Percentiles rank a stretch among this genome's conserved stretches.
Conservation (phyloP, 2,329 filamentous ascomycete species). For the Paecilomyces sp. region DNA sequence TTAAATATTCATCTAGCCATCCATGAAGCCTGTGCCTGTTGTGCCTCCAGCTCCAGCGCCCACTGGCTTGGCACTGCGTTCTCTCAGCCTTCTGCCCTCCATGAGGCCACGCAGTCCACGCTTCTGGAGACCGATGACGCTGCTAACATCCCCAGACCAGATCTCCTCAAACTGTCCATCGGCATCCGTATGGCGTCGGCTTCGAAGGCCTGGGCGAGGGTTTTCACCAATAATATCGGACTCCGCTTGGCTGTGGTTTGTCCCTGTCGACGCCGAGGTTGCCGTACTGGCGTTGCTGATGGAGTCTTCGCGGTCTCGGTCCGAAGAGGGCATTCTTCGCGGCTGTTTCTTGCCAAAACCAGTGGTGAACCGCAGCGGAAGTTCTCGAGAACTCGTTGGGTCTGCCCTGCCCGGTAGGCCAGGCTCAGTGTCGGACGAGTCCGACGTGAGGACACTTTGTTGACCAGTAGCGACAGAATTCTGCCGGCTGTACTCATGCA, state of each 20-base stretch:
- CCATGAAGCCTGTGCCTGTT: background rate
- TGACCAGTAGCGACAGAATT: conserved; percentile 13
- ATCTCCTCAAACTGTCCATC: conserved; percentile 49
- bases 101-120: conserved; percentile 83
- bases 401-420: conserved; percentile 22
- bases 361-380: conserved; percentile 35
- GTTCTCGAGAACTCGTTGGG: conserved; percentile 20
- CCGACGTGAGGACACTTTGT: conserved; percentile 26
- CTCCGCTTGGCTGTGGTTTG: conserved; percentile 32
- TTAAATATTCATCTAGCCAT: background rate
- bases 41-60: background rate
- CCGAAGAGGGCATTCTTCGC: conserved; percentile 3
- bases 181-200: conserved; percentile 31
- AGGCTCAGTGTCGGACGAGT: conserved; percentile 34
- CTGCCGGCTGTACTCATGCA: conserved; percentile 11
- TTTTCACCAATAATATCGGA: conserved; percentile 24
- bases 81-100: conserved; percentile 82
- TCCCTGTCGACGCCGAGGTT: conserved; percentile 30
- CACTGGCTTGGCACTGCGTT: conserved; percentile 47
- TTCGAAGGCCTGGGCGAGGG: conserved; percentile 31
- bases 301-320: conserved; percentile 30
- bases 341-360: conserved; percentile 20
- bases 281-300: conserved; percentile 30
- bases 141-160: conserved; percentile 68
- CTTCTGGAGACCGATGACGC: conserved; percentile 93